phyloP scores from a whole-genome alignment of 225 moss, liverwort and hornwort species.

The Marchantia paleacea region DNA sequence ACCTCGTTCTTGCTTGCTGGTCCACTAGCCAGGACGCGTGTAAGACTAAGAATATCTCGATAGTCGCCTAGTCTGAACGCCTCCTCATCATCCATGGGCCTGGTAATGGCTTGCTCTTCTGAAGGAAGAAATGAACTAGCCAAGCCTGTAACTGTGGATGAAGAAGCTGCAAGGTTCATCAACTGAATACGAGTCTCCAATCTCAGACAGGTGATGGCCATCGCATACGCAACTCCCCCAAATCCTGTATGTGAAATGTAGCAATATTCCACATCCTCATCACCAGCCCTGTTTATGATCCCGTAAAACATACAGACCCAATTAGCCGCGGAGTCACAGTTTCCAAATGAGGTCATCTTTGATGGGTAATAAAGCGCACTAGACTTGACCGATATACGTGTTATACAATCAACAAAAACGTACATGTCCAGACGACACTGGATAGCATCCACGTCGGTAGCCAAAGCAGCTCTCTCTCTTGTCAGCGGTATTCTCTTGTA shows the following conservation, averaged over 20 bases:
- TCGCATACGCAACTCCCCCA: conserved; percentile 98
- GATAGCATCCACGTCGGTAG: conserved; percentile 88
- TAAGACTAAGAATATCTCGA: conserved; percentile 90
- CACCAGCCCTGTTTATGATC: conserved; percentile 38
- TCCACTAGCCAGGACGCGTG: conserved; percentile 84
- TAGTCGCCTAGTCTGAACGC: conserved; percentile 91
- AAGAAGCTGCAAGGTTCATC: conserved; percentile 63
- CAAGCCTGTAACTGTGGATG: conserved; percentile 53
- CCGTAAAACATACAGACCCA: not conserved
- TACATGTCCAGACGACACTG: conserved; percentile 91
- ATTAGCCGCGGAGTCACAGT: not conserved
- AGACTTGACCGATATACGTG: not conserved
- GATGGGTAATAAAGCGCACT: not conserved
- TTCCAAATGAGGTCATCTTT: not conserved
- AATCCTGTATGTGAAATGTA: conserved; percentile 97
- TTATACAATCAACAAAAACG: conserved; percentile 18
- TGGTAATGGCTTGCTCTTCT: conserved; percentile 49
- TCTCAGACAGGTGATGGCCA: conserved; percentile 96
- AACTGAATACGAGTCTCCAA: conserved; percentile 81
- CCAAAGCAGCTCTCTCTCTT: conserved; percentile 85
- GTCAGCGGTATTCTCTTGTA: conserved; percentile 92
- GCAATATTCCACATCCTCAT: conserved; percentile 75
- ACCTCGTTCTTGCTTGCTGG: conserved; percentile 96
- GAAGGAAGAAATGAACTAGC: conserved; percentile 26
- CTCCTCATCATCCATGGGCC: conserved; percentile 66